Base-by-base conservation (phyloP, 805 yeast species). In the Maudiozyma barnettii region DNA sequence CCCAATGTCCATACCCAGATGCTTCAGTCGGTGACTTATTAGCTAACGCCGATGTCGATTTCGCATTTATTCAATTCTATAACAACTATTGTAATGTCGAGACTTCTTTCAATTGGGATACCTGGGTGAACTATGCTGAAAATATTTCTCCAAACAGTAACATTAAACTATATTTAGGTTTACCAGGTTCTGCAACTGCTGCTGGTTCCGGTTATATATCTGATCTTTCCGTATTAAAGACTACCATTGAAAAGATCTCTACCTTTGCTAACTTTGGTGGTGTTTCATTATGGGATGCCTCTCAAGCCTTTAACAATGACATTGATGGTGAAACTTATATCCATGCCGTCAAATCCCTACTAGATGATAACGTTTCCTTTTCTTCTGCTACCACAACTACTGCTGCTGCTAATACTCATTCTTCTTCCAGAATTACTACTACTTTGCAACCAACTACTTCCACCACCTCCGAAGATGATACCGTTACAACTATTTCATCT, bases 1-100 rank as follows among this genome's bases (percentile, higher is more conserved):
- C 96, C 19, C 96, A 88, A 69, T 90, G 96, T 70, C 82, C 79
- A 22, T 84, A 81, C 63, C 95, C 96, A 18, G 96, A 89, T 68
- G 81, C 77, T 43, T 74, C 65, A 42, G 70, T 81, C 31, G 84
- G 84, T 65, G 73, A 77, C 48, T 72, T 77, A 46, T 66, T 84
- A 55, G 72, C 72, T 30, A 70, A 71, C 36, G 79, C 86, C 10
- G 71, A 77, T 36, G 71, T 89, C 54, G 96, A 89, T 66, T 87
- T 79, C 64, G 84, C 87, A 4, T 87, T 85, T 61, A 75, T 90
- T 54, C 96, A 88, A 69, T 89, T 89, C 69, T 89, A 88, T 75
- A 89, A 89, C 76, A 89, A 89, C 68, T 74, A 81, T 60, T 85
- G 95, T 66, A 67, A 75, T 42, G 70, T 81, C 47, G 73, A 71